phyloP scores from a whole-genome alignment of 805 yeast species.

The Ascoidea tarda region DNA sequence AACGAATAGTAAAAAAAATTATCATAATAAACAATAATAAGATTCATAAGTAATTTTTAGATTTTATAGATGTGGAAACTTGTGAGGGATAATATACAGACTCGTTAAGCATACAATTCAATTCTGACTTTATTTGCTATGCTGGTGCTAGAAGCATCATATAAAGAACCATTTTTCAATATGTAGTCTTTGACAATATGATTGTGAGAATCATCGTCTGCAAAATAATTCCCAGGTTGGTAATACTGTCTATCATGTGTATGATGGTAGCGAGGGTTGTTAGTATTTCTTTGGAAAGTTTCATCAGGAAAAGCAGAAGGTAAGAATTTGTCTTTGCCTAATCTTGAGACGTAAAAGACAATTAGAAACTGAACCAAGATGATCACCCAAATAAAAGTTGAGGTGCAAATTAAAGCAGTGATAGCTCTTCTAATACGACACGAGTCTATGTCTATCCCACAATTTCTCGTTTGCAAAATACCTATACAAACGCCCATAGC shows the following conservation, averaged over 20 bases:
- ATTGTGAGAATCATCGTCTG: neutral
- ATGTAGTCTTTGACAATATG: neutral
- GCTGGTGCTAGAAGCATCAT: neutral
- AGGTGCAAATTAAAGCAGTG: conserved; percentile 23
- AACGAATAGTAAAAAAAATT: too few species aligned
- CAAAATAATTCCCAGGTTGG: neutral
- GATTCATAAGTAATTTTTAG: too few species aligned
- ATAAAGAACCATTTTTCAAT: neutral
- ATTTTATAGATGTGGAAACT: too few species aligned
- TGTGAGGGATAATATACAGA: too few species aligned
- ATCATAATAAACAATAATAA: too few species aligned
- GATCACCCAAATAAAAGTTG: conserved; percentile 24
- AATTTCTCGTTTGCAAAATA: conserved; percentile 7
- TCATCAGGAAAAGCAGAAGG: neutral
- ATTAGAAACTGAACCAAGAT: conserved; percentile 24
- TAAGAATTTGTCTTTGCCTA: conserved; percentile 11
- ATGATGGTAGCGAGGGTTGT: neutral
- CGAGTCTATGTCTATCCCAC: conserved; percentile 3
- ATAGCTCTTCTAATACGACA: conserved; percentile 23
- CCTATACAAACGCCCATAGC: conserved; percentile 17
- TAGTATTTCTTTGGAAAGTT: too few species aligned
- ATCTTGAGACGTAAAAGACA: conserved; percentile 22
- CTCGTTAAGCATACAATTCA: neutral
- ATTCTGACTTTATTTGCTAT: neutral
- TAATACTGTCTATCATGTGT: neutral